A percentile compares a stretch with the other conserved stretches of the same genome.
Evolutionary conservation across 2,329 filamentous ascomycete genomes (phyloP).

Genomic region (Fusarium aywerte): DNA sequence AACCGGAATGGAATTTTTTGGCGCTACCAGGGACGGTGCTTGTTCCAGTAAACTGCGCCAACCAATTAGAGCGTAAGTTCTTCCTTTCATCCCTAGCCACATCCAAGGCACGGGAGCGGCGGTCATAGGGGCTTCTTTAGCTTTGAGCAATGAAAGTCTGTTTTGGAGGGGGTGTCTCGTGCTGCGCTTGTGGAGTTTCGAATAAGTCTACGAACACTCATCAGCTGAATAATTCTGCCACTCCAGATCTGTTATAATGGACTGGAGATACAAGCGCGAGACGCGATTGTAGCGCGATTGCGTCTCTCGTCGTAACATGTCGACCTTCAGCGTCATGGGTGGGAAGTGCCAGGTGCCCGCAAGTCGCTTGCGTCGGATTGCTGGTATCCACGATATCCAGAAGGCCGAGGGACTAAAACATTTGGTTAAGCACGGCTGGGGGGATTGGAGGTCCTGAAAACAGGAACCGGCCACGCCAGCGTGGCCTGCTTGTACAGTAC

Average conservation of each 20-base stretch:
- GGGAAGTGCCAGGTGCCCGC: constrained; percentile 16
- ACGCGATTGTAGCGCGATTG: constrained; percentile 9
- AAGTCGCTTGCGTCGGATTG: constrained; percentile 25
- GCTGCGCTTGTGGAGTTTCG: constrained; percentile 30
- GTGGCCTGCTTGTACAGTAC: constrained; percentile 24
- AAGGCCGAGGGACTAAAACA: constrained; percentile 13
- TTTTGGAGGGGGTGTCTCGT: constrained; percentile 33
- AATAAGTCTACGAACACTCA: constrained; percentile 27
- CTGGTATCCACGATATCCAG: constrained; percentile 16
- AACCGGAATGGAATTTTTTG: constrained; percentile 44
- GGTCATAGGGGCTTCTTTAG: constrained; percentile 33
- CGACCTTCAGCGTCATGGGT: constrained; percentile 4
- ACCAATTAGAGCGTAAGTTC: constrained; percentile 41
- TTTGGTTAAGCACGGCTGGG: constrained; percentile 20
- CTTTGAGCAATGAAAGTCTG: constrained; percentile 39
- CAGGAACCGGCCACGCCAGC: constrained; percentile 22
- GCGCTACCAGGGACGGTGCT: constrained; percentile 40
- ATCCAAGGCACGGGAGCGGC: constrained; percentile 46
- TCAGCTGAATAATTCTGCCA: constrained; percentile 38
- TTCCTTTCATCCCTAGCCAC: constrained; percentile 35
- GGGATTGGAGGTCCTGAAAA: constrained; percentile 14
- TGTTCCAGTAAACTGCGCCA: constrained; percentile 33
- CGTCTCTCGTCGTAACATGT: constrained; percentile 1
- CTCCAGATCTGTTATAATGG: constrained; percentile 19
- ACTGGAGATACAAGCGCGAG: constrained; percentile 11